Evolutionary conservation across 176 grass and related monocot species (phyloP).

Genomic region (Hordeum vulgare): MorexV3_pseudomolecules_assembly NC_058523.1:1515443-1515942

Average conservation of each 20-base stretch:
- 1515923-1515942: conserved; percentile 85
- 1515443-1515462: no score
- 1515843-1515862: conserved; percentile 84
- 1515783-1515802: conserved; percentile 75
- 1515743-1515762: conserved; percentile 90
- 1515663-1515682: neutral
- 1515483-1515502: no score
- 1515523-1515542: no score
- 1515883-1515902: conserved; percentile 96
- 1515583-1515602: no score
- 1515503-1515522: no score
- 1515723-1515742: conserved; percentile 71
- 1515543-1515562: no score
- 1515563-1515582: no score
- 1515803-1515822: conserved; percentile 85
- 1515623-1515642: no score
- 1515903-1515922: conserved; percentile 65
- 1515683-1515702: neutral
- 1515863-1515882: conserved; percentile 96
- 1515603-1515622: no score
- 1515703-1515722: conserved; percentile 9
- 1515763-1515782: conserved; percentile 97
- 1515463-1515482: no score
- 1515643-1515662: neutral
- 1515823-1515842: conserved; percentile 90